Base-by-base conservation (phyloP, 148 eudicot species). In the Limonium bicolor region DNA sequence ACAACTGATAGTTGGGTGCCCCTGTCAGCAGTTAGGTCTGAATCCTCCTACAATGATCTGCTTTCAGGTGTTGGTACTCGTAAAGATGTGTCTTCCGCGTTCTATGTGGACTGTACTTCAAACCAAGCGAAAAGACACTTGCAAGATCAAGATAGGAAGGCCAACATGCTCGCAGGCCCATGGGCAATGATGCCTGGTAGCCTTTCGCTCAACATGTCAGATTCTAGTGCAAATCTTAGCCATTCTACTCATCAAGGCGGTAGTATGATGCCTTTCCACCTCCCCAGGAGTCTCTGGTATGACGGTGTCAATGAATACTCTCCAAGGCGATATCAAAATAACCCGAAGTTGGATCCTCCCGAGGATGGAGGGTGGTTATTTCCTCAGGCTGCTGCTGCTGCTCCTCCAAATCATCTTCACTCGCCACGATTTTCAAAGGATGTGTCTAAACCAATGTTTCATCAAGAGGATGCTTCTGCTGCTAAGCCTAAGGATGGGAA, bases 131-230 rank as follows among this genome's bases (percentile, higher is more conserved):
- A 74, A 42, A 61, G 54, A 48, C 70, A 59, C 41, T 6, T 64
- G 28, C 64, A 43, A 4, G 73, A 79, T 47, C 71, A 62, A 41
- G 95, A 75, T 41, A 74, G 76, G 26, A 75, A 69, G 33, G 72
- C 60, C 46, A 71, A 65, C 52, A 58, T 68, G 53, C 32, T 58
- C 22, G 59, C 74, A 27, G 64, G 61, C 32, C 58, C 59, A 5
- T 78, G 95, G 85, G 52, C 95, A 13, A 41, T 58, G 6, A 45
- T 58, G 56, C 62, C 67, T 41, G 45, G 77, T 10, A 62, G 63
- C 37, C 87, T 92, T 39, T 81, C 99, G 0, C 66, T 92, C 36
- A 76, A 74, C 60, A 51, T 92, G 74, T 63, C 80, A 14, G 95
- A 72, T 20, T 60, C 85, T 50, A 47, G 64, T 56, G 31, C 43